These are phyloP conservation scores for Hanseniaspora meyeri DNA, from an alignment of 805 yeast species.

Conservation along the genomic window DNA sequence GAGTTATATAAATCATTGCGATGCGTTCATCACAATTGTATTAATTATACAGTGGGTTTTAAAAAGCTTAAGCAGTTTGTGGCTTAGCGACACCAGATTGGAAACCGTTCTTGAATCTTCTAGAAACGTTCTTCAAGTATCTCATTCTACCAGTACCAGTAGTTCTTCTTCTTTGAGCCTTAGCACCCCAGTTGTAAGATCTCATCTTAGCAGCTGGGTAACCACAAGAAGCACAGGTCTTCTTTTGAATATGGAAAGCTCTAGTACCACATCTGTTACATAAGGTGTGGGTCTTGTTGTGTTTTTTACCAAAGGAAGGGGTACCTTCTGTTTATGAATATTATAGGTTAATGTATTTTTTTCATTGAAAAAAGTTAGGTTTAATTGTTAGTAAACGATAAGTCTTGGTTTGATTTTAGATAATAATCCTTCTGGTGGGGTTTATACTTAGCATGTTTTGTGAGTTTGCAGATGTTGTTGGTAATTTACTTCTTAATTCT, in stretches of 20 bases:
- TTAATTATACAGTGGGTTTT: not conserved
- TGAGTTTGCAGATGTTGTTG: not conserved
- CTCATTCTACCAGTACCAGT: slow-evolving; percentile 99
- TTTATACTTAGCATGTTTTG: not conserved
- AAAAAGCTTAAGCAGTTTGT: slow-evolving; percentile 43
- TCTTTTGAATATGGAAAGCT: slow-evolving; percentile 98
- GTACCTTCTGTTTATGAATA: slow-evolving; percentile 69
- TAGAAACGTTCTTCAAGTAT: slow-evolving; percentile 90
- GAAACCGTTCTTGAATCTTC: slow-evolving; percentile 99
- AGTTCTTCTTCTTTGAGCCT: slow-evolving; percentile 99
- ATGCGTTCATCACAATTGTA: not conserved
- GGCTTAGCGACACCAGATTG: slow-evolving; percentile 71
- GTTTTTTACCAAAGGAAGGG: slow-evolving; percentile 99
- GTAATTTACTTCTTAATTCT: not conserved
- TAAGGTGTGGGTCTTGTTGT: slow-evolving; percentile 98
- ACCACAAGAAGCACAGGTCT: slow-evolving; percentile 97
- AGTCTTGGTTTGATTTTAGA: not conserved
- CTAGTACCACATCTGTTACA: slow-evolving; percentile 99
- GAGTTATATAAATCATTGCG: not conserved
- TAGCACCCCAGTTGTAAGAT: slow-evolving; percentile 97
- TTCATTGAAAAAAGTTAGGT: not conserved
- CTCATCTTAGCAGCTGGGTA: slow-evolving; percentile 99
- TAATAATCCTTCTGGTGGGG: not conserved
- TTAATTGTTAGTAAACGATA: slow-evolving; percentile 9
- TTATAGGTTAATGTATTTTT: slow-evolving; percentile 1